phyloP scores from a whole-genome alignment of 2,329 filamentous ascomycete species.

The Hirsutella rhossiliensis region DNA sequence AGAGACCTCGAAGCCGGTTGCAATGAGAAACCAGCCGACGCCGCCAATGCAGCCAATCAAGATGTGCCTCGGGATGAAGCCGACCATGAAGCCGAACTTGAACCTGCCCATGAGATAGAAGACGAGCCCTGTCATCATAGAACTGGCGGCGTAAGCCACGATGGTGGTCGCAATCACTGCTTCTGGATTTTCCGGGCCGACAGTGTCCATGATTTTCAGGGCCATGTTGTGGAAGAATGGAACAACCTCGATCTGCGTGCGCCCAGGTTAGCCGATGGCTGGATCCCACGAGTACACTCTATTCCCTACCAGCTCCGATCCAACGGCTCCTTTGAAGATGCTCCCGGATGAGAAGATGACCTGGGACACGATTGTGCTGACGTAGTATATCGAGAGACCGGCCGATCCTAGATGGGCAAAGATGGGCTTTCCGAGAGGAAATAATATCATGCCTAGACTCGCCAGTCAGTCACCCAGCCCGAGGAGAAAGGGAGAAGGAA shows the following conservation, averaged over 20 bases:
- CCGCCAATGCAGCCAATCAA: slow-evolving; percentile 95
- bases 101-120: slow-evolving; percentile 88
- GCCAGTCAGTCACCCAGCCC: slow-evolving; percentile 5
- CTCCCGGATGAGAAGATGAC: slow-evolving; percentile 80
- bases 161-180: slow-evolving; percentile 92
- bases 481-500: neutral
- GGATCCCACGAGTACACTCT: neutral
- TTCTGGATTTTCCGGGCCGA: slow-evolving; percentile 71
- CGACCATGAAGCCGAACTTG: slow-evolving; percentile 81
- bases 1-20: slow-evolving; percentile 88
- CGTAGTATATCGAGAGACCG: slow-evolving; percentile 96
- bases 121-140: slow-evolving; percentile 78
- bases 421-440: slow-evolving; percentile 76
- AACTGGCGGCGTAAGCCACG: slow-evolving; percentile 78
- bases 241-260: slow-evolving; percentile 76
- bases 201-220: slow-evolving; percentile 64
- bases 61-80: slow-evolving; percentile 94
- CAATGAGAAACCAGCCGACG: slow-evolving; percentile 87
- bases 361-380: slow-evolving; percentile 92
- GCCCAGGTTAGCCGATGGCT: neutral
- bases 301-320: slow-evolving; percentile 69
- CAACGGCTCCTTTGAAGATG: slow-evolving; percentile 80
- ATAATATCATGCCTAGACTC: slow-evolving; percentile 70
- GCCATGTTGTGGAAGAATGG: slow-evolving; percentile 99
- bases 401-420: slow-evolving; percentile 82